Percentiles rank a stretch among this genome's conserved stretches.
These are phyloP conservation scores for Myxozyma neotropica DNA, from an alignment of 805 yeast genomes.

Conservation along the genomic window DNA sequence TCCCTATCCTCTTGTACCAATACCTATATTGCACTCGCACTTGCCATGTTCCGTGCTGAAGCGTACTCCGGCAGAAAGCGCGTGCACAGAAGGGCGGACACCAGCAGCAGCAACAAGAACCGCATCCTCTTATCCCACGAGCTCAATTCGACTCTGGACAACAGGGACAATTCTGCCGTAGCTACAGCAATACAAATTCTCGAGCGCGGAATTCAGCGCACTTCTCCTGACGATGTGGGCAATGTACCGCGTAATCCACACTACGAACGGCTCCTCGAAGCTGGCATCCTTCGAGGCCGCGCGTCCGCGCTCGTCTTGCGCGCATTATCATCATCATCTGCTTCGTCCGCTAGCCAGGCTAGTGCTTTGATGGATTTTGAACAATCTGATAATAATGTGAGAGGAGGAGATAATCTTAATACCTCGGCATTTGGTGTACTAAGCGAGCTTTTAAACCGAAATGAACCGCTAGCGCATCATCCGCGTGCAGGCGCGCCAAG, in stretches of 20 bases:
- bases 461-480: background rate
- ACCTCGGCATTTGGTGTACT: background rate
- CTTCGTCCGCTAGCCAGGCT: too few species aligned
- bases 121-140: background rate
- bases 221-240: background rate
- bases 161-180: background rate
- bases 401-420: background rate
- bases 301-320: background rate
- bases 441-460: background rate
- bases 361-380: background rate
- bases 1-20: too few species aligned
- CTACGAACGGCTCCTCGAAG: conserved; percentile 1
- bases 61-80: too few species aligned
- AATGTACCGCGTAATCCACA: background rate
- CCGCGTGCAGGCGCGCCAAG: conserved; percentile 2
- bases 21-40: too few species aligned
- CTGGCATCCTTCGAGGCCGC: conserved; percentile 1
- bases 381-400: background rate
- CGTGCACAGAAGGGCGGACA: too few species aligned
- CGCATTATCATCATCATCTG: background rate
- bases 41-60: too few species aligned
- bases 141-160: too few species aligned
- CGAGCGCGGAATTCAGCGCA: background rate
- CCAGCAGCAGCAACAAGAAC: too few species aligned
- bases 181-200: background rate